Base-by-base conservation (phyloP, 345 rosid genomes). In the Streptanthus diversifolius region DNA sequence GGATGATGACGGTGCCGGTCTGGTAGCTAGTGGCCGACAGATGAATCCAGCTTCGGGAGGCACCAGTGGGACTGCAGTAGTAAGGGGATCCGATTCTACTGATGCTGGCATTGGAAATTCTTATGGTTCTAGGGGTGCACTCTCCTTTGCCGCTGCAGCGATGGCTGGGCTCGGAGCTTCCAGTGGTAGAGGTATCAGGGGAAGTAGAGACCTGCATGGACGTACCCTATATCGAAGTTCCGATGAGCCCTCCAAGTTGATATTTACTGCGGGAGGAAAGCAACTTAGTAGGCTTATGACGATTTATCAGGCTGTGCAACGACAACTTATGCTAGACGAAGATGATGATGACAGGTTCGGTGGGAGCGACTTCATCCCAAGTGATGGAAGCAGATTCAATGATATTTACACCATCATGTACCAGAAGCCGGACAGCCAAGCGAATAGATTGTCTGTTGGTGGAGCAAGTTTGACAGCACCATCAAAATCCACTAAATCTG, bases 101-200 rank as follows among this genome's bases (percentile, higher is more conserved):
- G 97, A 84, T 72, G 82, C 87, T 56, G 85, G 93, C 68, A 74
- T 85, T 82, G 87, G 88, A 29, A 83, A 71, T 78, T 68, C 95
- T 65, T 90, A 84, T 73, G 90, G 96, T 62, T 82, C 98, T 47
- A 89, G 96, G 80, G 99, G 97, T 74, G 92, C 96, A 17, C 87
- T 90, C 88, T 92, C 97, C 37, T 95, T 92, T 81, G 99, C 97
- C 49, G 97, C 99, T 57, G 98, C 97, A 33, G 92, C 99, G 6
- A 92, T 92, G 98, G 96, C 97, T 77, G 99, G 99, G 63, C 89
- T 92, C 76, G 95, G 96, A 71, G 84, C 95, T 80, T 84, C 90
- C 61, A 88, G 88, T 78, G 92, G 92, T 71, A 87, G 96, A 84
- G 99, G 98, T 80, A 74, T 90, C 69, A 85, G 99, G 70, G 96